Conservation (phyloP, 169 alveolate species). For the Hepatocystis sp. region DNA sequence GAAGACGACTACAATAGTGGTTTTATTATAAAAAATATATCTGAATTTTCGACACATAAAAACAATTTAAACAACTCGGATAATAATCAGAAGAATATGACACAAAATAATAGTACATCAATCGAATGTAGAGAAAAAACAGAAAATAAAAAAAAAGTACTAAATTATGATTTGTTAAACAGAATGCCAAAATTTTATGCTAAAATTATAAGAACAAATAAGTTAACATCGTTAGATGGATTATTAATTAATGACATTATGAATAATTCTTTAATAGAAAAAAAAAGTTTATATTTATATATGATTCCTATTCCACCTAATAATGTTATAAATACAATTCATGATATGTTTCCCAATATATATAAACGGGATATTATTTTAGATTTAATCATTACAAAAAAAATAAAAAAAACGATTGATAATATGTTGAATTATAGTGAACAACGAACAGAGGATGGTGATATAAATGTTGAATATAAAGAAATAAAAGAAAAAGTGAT, state of each 20-base stretch:
- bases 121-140: too few relatives aligned
- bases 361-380: slow-evolving; percentile 57
- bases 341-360: slow-evolving; percentile 60
- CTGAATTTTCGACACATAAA: neutral
- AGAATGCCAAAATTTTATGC: slow-evolving; percentile 48
- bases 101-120: neutral
- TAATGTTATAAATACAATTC: slow-evolving; percentile 43
- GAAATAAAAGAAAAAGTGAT: neutral
- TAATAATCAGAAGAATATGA: too few relatives aligned
- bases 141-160: too few relatives aligned
- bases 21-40: too few relatives aligned
- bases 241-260: slow-evolving; percentile 56
- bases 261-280: slow-evolving; percentile 64
- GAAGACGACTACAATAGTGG: neutral
- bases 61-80: neutral
- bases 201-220: slow-evolving; percentile 54
- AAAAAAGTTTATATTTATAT: slow-evolving; percentile 50
- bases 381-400: slow-evolving; percentile 69
- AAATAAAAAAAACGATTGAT: slow-evolving; percentile 62
- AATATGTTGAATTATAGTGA: slow-evolving; percentile 13
- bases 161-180: too few relatives aligned
- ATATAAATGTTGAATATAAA: neutral
- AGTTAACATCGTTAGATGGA: slow-evolving; percentile 57
- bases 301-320: slow-evolving; percentile 75
- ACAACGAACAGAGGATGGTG: neutral